These are phyloP conservation scores for Candida dendrica DNA, from an alignment of 805 yeast genomes.

Conservation along the genomic window DNA sequence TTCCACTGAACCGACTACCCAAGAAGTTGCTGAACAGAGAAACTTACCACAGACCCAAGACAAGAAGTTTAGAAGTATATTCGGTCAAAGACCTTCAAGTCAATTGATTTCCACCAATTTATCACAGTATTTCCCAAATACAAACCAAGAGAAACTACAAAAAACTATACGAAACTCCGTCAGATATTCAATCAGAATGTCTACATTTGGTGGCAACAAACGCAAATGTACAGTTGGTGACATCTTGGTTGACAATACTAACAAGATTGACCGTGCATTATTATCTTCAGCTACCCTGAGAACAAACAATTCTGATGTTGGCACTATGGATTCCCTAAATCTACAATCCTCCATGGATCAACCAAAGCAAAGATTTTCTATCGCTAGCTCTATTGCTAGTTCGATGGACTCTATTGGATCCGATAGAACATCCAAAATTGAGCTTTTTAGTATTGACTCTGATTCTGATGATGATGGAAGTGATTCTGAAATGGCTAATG, in stretches of 20 bases:
- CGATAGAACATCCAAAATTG: conserved; percentile 14
- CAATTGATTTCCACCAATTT: conserved; percentile 85
- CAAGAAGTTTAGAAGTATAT: conserved; percentile 32
- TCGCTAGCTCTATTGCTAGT: conserved; percentile 16
- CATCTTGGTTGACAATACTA: conserved; percentile 46
- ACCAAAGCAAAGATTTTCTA: conserved; percentile 17
- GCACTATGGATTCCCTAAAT: conserved; percentile 22
- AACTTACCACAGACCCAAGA: conserved; percentile 18
- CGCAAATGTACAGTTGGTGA: conserved; percentile 54
- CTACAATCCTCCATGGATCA: conserved; percentile 24
- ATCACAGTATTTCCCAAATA: conserved; percentile 86
- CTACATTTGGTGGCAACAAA: conserved; percentile 21
- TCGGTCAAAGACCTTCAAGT: conserved; percentile 91
- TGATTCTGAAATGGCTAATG: neutral
- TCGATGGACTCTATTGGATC: neutral
- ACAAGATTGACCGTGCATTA: conserved; percentile 45
- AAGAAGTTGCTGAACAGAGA: conserved; percentile 2
- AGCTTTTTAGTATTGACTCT: conserved; percentile 17
- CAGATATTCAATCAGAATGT: conserved; percentile 62
- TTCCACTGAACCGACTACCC: conserved; percentile 15
- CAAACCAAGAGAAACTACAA: conserved; percentile 62
- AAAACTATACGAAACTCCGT: conserved; percentile 81
- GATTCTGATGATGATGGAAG: conserved; percentile 10
- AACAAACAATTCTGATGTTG: neutral
- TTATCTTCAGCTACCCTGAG: conserved; percentile 18